Evolutionary conservation across 768 basidiomycete genomes (phyloP).

Genomic region (Tephrocybe sp.): DNA sequence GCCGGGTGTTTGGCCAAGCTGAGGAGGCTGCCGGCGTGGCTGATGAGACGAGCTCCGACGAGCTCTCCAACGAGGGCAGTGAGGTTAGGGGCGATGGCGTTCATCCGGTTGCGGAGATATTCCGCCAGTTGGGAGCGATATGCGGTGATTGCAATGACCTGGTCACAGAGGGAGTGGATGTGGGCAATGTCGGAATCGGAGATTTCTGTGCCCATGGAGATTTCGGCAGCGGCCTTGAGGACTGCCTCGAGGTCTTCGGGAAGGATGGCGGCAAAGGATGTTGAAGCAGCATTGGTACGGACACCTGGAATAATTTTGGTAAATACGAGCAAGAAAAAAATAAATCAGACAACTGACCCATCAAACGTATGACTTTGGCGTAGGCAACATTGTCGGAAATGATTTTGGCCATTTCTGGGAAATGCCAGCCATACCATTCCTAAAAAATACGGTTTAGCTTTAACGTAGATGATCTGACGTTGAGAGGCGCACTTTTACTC

Average conservation of each 20-base stretch:
- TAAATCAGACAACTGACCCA: constrained; percentile 58
- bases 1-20: constrained; percentile 97
- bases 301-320: constrained; percentile 57
- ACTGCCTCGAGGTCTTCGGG: constrained; percentile 97
- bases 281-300: constrained; percentile 89
- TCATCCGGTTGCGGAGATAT: constrained; percentile 97
- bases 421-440: constrained; percentile 99
- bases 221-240: constrained; percentile 93
- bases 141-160: constrained; percentile 93
- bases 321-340: not conserved
- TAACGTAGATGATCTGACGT: not conserved
- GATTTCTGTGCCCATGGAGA: constrained; percentile 99
- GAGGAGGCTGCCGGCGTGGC: constrained; percentile 93
- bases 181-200: constrained; percentile 96
- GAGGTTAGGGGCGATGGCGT: constrained; percentile 95
- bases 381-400: constrained; percentile 97
- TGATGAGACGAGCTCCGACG: constrained; percentile 90
- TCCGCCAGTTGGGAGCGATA: constrained; percentile 96
- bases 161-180: constrained; percentile 96
- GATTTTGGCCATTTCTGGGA: constrained; percentile 99
- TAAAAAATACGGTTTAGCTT: constrained; percentile 26
- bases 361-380: constrained; percentile 87
- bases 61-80: constrained; percentile 92
- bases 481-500: constrained; percentile 80
- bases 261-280: constrained; percentile 85